phyloP scores from a whole-genome alignment of 1,284 basidiomycete species.

The Ustilago tritici region DNA sequence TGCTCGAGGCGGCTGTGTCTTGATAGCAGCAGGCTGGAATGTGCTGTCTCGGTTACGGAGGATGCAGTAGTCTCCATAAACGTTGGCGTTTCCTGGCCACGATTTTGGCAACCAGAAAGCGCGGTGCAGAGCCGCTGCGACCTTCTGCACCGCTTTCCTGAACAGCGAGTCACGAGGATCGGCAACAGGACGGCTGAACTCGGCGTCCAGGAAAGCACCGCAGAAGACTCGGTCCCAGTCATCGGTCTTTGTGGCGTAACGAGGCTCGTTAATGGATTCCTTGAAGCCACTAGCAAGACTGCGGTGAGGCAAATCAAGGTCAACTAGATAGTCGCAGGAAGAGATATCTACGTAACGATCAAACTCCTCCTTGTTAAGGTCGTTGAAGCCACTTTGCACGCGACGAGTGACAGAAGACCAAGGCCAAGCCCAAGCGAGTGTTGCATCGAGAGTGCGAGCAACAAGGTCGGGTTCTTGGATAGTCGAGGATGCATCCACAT shows the following conservation, averaged over 20 bases:
- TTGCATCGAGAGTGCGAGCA: constrained; percentile 25
- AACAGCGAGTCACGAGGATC: constrained; percentile 13
- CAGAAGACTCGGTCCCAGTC: constrained; percentile 59
- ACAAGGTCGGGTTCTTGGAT: constrained; percentile 12
- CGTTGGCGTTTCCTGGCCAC: constrained; percentile 40
- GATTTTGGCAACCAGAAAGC: constrained; percentile 58
- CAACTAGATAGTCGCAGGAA: constrained; percentile 65
- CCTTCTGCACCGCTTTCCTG: constrained; percentile 7
- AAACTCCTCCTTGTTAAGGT: constrained; percentile 83
- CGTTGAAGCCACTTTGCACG: constrained; percentile 81
- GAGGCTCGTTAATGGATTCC: constrained; percentile 45
- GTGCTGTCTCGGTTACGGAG: constrained; percentile 35
- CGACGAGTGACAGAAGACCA: constrained; percentile 74
- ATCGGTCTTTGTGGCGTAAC: constrained; percentile 31
- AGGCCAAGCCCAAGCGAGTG: constrained; percentile 72
- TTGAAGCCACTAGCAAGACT: constrained; percentile 16
- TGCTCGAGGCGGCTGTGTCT: not conserved
- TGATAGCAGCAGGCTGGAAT: constrained; percentile 8
- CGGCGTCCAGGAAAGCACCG: constrained; percentile 60
- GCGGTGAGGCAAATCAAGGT: constrained; percentile 55
- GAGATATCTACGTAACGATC: constrained; percentile 79
- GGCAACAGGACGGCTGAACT: constrained; percentile 38
- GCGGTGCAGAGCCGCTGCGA: constrained; percentile 47
- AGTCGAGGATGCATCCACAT: constrained; percentile 13
- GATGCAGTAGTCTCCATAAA: constrained; percentile 63